Percentiles rank a stretch among this genome's conserved stretches.
Conservation (phyloP, 2,329 filamentous ascomycete species). For the Lachnellula occidentalis region DNA sequence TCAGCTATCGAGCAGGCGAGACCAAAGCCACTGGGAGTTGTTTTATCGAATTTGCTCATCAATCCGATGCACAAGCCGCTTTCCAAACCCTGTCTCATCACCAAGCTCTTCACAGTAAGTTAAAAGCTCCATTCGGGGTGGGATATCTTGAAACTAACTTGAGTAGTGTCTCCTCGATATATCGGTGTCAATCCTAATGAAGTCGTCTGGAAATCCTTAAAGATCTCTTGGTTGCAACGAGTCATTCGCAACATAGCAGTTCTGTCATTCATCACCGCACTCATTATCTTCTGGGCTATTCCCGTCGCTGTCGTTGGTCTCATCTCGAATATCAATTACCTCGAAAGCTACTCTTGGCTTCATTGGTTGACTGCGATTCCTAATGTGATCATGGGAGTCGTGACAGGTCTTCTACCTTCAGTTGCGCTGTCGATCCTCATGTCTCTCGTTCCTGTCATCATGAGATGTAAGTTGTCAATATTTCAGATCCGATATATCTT, state of each 20-base stretch:
- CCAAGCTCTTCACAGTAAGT: conserved; percentile 60
- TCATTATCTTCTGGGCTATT: conserved; percentile 83
- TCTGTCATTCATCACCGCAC: conserved; percentile 63
- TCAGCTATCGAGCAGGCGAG: conserved; percentile 58
- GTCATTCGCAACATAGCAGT: conserved; percentile 67
- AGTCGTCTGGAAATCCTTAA: conserved; percentile 81
- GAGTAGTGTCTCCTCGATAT: conserved; percentile 67
- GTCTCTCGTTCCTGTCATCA: conserved; percentile 76
- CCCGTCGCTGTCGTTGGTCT: conserved; percentile 74
- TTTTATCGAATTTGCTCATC: conserved; percentile 83
- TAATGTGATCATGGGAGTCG: conserved; percentile 64
- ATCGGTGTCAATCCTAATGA: conserved; percentile 78
- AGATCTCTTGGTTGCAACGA: conserved; percentile 81
- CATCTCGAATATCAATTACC: conserved; percentile 75
- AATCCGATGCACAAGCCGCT: conserved; percentile 79
- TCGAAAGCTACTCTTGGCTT: conserved; percentile 64
- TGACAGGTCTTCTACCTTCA: conserved; percentile 79
- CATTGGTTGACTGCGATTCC: conserved; percentile 71
- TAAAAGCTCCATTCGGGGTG: conserved; percentile 30
- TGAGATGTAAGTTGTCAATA: conserved; percentile 55
- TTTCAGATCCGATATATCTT: too few relatives aligned
- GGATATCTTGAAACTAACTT: not conserved
- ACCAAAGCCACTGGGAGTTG: conserved; percentile 58
- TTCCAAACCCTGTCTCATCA: conserved; percentile 86
- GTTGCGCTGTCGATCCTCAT: conserved; percentile 77